Evolutionary conservation across 2,329 filamentous ascomycete genomes (phyloP), one percentile per base, ranked within the genome.

Genomic region (Ceratocystis harringtonii): DNA sequence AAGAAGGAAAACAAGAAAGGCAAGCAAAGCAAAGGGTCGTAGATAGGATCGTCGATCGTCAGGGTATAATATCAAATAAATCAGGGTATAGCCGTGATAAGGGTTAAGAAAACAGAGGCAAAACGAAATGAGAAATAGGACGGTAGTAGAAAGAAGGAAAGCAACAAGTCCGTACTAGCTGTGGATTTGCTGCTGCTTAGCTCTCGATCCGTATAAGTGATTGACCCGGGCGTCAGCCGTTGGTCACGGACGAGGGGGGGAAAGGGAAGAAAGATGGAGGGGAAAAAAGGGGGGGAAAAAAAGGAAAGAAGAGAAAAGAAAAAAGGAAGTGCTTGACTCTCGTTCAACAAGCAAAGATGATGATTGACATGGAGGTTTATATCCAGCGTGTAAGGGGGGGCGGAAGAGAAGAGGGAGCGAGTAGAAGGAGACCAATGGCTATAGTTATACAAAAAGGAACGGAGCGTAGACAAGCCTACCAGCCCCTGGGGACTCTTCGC

Each of bases 401-500:
- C 12, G 2, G 48, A 22, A 12, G 48, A 52, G 19, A 52, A 22
- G 45, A 52, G 25, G 8, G 8, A 41, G 36, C 8, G 10, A 41
- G 36, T 41, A 41, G 36, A 41, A 41, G n/a, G 22, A 50, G 45
- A 50, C n/a, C 45, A 50, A 50, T 25, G 55, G 12, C 32, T 58
- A 25, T 36, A 58, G 25, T 58, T 58, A 58, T 32, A 32, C 25
- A 58, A 32, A 58, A 58, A 58, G 5, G 55, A 36, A 58, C 22
- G 17, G 3, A 32, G 32, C 55, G 8, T 25, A 52, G 48, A 52
- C 12, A 52, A 41, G 36, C 36, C 36, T n/a, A 8, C 10, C 55
- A 58, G 30, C 55, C 55, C 55, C 55, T 32, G 25, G 55, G 55
- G 55, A 32, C 55, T 58, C 55, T 58, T 58, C 30, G 55, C 55